Evolutionary conservation across 257 asterid genomes (phyloP).

Genomic region (Ballota nigra): DNA sequence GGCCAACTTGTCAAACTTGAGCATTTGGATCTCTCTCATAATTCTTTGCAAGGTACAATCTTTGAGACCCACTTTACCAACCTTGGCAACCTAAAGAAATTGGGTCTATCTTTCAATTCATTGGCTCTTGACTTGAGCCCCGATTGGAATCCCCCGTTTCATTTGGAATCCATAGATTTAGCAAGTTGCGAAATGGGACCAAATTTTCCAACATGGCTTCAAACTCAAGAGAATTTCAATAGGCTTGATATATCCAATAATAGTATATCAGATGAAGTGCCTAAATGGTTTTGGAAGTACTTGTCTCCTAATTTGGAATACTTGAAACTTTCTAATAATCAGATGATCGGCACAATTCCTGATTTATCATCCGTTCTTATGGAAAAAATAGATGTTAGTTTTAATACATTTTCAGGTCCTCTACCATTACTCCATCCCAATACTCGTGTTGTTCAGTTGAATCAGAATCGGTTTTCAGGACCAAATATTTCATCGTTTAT

Average conservation of each 20-base stretch:
- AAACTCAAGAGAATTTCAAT: slow-evolving; percentile 18
- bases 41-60: slow-evolving; percentile 32
- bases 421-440: slow-evolving; percentile 23
- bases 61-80: slow-evolving; percentile 26
- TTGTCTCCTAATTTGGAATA: slow-evolving; percentile 3
- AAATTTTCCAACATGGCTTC: slow-evolving; percentile 40
- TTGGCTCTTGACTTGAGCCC: slow-evolving; percentile 18
- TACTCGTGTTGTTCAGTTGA: not conserved
- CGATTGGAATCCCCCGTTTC: slow-evolving; percentile 35
- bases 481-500: slow-evolving; percentile 23
- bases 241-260: slow-evolving; percentile 29
- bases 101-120: slow-evolving; percentile 30
- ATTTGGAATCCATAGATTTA: slow-evolving; percentile 12
- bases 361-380: slow-evolving; percentile 3
- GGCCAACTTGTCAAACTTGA: slow-evolving; percentile 21
- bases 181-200: slow-evolving; percentile 31
- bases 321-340: slow-evolving; percentile 39
- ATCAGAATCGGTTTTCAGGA: slow-evolving; percentile 29
- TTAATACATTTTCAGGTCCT: slow-evolving; percentile 30
- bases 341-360: slow-evolving; percentile 30
- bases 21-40: slow-evolving; percentile 15
- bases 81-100: slow-evolving; percentile 18
- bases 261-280: slow-evolving; percentile 33
- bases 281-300: slow-evolving; percentile 32
- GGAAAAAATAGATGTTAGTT: slow-evolving; percentile 15